Conservation (phyloP, 352 stramenopile species). For the Phytophthora syringae region DNA sequence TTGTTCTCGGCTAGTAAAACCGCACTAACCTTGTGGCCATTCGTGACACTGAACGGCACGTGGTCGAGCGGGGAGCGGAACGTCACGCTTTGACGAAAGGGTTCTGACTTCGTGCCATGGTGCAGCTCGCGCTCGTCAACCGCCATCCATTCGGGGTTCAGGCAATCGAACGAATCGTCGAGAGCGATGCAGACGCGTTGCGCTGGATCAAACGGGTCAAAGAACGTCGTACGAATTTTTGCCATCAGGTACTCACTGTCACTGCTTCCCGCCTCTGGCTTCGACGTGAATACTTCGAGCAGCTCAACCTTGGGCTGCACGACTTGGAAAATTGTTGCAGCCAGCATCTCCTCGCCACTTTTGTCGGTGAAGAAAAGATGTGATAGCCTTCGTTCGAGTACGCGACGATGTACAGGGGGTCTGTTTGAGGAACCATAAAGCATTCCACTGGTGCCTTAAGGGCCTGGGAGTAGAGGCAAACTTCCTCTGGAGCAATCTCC, state of each 20-base stretch:
- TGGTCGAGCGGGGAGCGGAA: constrained; percentile 49
- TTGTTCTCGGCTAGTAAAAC: constrained; percentile 57
- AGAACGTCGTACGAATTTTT: constrained; percentile 46
- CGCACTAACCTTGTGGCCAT: constrained; percentile 40
- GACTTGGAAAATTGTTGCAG: constrained; percentile 46
- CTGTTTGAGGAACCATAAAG: constrained; percentile 34
- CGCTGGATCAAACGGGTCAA: constrained; percentile 46
- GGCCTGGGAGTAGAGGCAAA: constrained; percentile 53
- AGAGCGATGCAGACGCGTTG: constrained; percentile 54
- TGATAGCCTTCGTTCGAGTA: constrained; percentile 40
- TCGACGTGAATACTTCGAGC: constrained; percentile 25
- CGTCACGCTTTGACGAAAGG: constrained; percentile 33
- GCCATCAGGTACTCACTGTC: constrained; percentile 27
- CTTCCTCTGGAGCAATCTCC: constrained; percentile 21
- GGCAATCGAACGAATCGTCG: constrained; percentile 54
- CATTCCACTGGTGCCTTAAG: constrained; percentile 26
- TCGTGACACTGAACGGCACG: constrained; percentile 18
- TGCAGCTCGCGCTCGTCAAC: constrained; percentile 26
- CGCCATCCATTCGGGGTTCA: constrained; percentile 31
- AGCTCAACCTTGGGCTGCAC: constrained; percentile 44
- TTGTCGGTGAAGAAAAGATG: constrained; percentile 50
- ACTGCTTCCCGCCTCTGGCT: background rate
- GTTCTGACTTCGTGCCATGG: constrained; percentile 14
- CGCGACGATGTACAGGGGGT: constrained; percentile 43
- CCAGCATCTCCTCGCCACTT: constrained; percentile 37